Conservation (phyloP, 2,329 filamentous ascomycete species). For the Colletotrichum spinosum region DNA sequence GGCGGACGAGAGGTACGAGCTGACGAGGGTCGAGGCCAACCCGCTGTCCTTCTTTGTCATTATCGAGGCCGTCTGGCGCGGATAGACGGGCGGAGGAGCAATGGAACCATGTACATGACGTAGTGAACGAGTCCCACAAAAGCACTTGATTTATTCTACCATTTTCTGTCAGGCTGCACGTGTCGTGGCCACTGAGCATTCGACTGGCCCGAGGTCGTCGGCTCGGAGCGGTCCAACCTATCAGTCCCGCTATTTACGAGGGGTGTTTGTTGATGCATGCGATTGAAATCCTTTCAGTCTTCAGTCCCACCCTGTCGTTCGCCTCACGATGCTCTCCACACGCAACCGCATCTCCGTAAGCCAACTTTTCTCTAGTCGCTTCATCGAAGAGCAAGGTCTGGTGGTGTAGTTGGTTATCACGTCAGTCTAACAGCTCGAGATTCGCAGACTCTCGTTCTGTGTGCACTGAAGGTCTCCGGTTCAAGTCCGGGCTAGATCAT, state of each 20-base stretch:
- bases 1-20: conserved; percentile 59
- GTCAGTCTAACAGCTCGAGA: conserved; percentile 55
- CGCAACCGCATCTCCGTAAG: neutral
- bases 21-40: conserved; percentile 50
- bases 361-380: fast-evolving
- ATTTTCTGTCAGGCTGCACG: no score
- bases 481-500: conserved; percentile 30
- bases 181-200: no score
- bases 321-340: no score
- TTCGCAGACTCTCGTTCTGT: neutral
- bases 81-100: neutral
- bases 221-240: no score
- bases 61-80: conserved; percentile 52
- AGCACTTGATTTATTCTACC: no score
- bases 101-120: no score
- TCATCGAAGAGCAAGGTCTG: conserved; percentile 9
- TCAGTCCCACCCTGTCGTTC: no score
- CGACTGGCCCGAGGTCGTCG: no score
- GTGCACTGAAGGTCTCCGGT: conserved; percentile 32
- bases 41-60: conserved; percentile 51
- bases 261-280: no score
- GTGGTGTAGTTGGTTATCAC: conserved; percentile 60
- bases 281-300: no score
- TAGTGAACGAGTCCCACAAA: no score
- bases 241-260: no score